Base-by-base conservation (phyloP, 2,329 filamentous ascomycete genomes). In the Amphichorda felina region DNA sequence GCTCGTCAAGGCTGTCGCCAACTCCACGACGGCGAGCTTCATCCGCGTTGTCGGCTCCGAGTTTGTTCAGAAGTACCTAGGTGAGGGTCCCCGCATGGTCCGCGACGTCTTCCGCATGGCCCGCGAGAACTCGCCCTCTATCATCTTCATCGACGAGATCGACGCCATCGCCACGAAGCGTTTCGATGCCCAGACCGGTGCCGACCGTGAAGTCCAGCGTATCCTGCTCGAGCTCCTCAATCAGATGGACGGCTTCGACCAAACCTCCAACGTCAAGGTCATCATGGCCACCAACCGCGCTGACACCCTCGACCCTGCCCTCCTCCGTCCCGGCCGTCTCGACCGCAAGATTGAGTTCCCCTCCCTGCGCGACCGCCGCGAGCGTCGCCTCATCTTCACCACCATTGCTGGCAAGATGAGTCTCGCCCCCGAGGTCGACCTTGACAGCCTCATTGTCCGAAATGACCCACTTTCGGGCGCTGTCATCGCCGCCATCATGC, bases 221-320 rank as follows among this genome's bases (percentile, higher is more conserved):
- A 98, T 98, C 53, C 70, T 98, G 40, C 79, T 98, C 41, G 91
- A 98, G 60, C 68, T 98, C 46, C 79, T 98, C 44, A 98, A 98
- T 66, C 91, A 98, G 64, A 98, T 98, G 91, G 91, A 98, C 57
- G 91, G 91, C 45, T 98, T 98, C 67, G 91, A 98, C 60, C 91
- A 98, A 63, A 94, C 87, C 1, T 84, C 86, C 57, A 98, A 98
- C 61, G 91, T 98, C 63, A 98, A 98, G 69, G 91, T 98, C 57
- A 98, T 98, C 66, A 98, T 98, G 91, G 91, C 91, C 46, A 98
- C 91, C 47, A 98, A 98, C 69, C 82, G 91, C 57, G 89, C 91
- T 45, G 91, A 96, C 60, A 98, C 91, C 6, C 73, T 98, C 45
- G 91, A 98, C 56, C 91, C 91, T 13, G 91, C 91, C 29, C 72